Base-by-base conservation (phyloP, 2,329 filamentous ascomycete genomes). In the Aspergillus sp. region DNA sequence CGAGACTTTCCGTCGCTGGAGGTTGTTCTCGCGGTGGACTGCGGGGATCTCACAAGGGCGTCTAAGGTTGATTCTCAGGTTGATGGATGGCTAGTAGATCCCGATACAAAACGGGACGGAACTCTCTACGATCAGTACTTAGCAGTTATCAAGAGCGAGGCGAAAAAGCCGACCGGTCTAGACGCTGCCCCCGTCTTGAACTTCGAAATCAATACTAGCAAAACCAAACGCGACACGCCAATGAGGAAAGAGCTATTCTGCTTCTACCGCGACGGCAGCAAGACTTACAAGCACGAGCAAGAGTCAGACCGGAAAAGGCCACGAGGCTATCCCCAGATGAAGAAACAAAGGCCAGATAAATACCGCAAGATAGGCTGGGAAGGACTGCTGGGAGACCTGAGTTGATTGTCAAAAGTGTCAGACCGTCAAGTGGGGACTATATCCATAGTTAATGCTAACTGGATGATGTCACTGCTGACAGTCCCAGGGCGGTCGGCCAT, bases 11-110 rank as follows among this genome's bases (percentile, higher is more conserved):
- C 76, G 3, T 68, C 70, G 8, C 59, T 81, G 23, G 69, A 68
- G n/a, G 52, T 71, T 13, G 61, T 80, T 19, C 61, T 80, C 15
- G 61, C 74, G 3, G 69, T 70, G 11, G 68, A 70, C 36, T 80
- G 76, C 55, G 65, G 64, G 2, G 56, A 61, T 5, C 61, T 79
- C 56, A 67, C 32, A 13, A 36, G 4, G 32, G 11, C 64, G 38
- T 67, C 55, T 60, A 55, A 60, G 62, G 68, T 60, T 27, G 63
- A 51, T 6, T 19, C 59, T 19, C 59, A 61, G 21, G 52, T 61
- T 10, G 61, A 69, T 54, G 74, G 74, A 8, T 77, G 75, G 75
- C 64, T 67, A 48, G 60, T 61, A 17, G 41, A 41, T 11, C 48
- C 53, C 17, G 36, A 23, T 21, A 11, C 32, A 23, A 23, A 57